phyloP scores from a whole-genome alignment of 2,329 filamentous ascomycete genomes.

The Trichoderma aggressivum region DNA sequence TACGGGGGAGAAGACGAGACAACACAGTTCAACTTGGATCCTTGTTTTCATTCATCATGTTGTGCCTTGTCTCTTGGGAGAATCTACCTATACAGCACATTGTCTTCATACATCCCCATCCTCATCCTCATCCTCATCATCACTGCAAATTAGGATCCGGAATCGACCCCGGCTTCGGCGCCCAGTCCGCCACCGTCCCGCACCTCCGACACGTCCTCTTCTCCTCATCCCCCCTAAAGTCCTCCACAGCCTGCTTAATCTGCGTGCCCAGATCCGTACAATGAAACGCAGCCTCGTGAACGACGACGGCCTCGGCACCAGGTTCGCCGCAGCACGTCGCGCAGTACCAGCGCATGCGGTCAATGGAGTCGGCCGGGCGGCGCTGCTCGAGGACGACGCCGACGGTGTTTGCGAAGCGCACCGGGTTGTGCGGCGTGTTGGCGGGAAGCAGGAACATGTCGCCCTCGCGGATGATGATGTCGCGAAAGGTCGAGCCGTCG shows the following conservation, averaged over 20 bases:
- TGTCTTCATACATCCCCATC: background rate
- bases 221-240: constrained; percentile 65
- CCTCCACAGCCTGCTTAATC: constrained; percentile 87
- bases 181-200: constrained; percentile 69
- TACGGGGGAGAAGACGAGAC: background rate
- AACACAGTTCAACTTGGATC: background rate
- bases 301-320: constrained; percentile 42
- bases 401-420: constrained; percentile 90
- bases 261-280: constrained; percentile 89
- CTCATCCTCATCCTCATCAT: background rate
- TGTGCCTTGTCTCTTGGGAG: background rate
- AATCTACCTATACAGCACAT: background rate
- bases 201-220: constrained; percentile 75
- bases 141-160: constrained; percentile 53
- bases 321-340: constrained; percentile 50
- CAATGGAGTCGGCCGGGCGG: constrained; percentile 64
- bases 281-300: constrained; percentile 84
- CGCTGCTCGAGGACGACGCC: constrained; percentile 88
- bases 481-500: constrained; percentile 67
- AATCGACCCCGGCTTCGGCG: constrained; percentile 59
- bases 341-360: constrained; percentile 92
- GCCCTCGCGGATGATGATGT: constrained; percentile 87
- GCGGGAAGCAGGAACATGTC: constrained; percentile 89
- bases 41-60: background rate
- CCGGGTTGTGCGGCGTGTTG: constrained; percentile 96